Base-by-base conservation (phyloP, 202 grass and related monocot species). In the Eragrostis tef region DNA sequence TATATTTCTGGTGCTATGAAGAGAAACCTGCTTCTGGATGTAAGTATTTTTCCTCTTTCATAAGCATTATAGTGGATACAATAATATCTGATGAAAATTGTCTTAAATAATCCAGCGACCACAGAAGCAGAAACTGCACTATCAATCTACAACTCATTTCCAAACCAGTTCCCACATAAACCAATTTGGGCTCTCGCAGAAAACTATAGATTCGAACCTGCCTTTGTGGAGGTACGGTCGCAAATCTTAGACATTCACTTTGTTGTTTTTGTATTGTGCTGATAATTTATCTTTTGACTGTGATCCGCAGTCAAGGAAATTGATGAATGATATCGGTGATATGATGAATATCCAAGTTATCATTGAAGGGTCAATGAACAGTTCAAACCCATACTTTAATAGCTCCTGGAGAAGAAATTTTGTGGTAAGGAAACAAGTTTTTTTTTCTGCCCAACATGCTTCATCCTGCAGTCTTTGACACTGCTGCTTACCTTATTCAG, bases 311-410 rank as follows among this genome's bases (percentile, higher is more conserved):
- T 93, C 95, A 78, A 87, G 85, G 61, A 98, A 98, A 79, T 83
- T 94, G 85, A 84, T 94, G 71, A 85, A 81, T 80, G 80, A 93
- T 61, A 93, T 98, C 60, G 95, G 95, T 82, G 95, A 98, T 56
- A 93, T 98, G 95, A 98, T 98, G 90, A 81, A 94, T 73, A 88
- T 94, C 54, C 95, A 98, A 93, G 92, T 98, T 64, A 98, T 94
- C 65, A 68, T 98, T 16, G 95, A 98, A 86, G 95, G 95, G 65
- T 98, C 95, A 81, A 98, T 98, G 95, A 94, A 93, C 73, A 93
- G 88, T 86, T 91, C 90, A 80, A 98, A 98, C 78, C 95, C 95
- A 64, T 98, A 94, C 75, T 98, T 98, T 76, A 86, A 13, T 75
- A 98, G 95, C 74, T 80, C 88, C 84, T 98, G 92, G 95, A 86